These are phyloP conservation scores for Geosmithia putterillii DNA, from an alignment of 2,329 filamentous ascomycete species.

Conservation along the genomic window DNA sequence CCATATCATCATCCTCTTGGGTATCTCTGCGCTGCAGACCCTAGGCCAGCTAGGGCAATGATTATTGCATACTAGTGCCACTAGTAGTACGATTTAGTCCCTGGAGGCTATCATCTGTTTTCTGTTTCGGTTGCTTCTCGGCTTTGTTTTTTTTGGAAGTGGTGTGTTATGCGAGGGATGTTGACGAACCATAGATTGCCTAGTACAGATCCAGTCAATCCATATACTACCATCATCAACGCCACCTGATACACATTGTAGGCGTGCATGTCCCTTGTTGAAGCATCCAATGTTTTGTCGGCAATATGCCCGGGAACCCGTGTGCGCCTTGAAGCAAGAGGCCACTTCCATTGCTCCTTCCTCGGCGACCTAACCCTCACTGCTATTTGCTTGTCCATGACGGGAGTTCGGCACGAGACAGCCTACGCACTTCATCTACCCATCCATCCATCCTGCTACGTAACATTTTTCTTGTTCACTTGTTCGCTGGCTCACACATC, in stretches of 20 bases:
- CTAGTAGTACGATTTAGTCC: background rate
- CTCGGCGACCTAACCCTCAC: background rate
- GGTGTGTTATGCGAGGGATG: background rate
- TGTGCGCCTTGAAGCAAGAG: background rate
- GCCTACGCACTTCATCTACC: background rate
- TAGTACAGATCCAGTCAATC: background rate
- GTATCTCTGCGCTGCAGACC: background rate
- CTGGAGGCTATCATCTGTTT: background rate
- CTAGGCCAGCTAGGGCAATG: background rate
- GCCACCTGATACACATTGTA: background rate
- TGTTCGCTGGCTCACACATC: background rate
- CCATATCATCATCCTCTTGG: background rate
- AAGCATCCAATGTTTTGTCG: background rate
- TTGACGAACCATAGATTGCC: background rate
- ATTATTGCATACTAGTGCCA: background rate
- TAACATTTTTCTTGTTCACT: background rate
- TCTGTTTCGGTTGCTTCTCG: background rate
- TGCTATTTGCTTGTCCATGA: background rate
- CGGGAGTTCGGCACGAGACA: background rate
- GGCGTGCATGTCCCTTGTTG: background rate
- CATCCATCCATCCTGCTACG: background rate
- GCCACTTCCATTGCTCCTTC: background rate
- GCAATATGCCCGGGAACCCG: background rate
- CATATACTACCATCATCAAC: background rate
- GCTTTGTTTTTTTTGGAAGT: background rate